These are phyloP conservation scores for Penicillium lividum DNA, from an alignment of 495 filamentous ascomycete genomes.

Conservation along the genomic window DNA sequence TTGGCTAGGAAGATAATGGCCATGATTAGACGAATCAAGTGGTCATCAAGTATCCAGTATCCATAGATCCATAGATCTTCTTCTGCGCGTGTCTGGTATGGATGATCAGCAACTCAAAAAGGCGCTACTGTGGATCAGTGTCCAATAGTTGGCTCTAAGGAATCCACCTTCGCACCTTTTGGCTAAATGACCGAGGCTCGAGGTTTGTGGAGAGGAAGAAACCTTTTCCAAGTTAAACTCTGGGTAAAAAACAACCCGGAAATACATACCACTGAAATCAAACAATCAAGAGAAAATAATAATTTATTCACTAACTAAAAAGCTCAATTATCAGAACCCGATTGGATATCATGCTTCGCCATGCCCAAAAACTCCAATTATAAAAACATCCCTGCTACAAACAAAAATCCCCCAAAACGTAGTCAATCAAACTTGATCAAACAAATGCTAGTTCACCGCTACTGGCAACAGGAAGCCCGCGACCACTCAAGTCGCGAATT, in stretches of 20 bases:
- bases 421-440: constrained; percentile 11
- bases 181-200: not conserved
- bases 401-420: constrained; percentile 3
- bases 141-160: not conserved
- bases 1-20: not conserved
- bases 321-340: constrained; percentile 14
- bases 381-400: not conserved
- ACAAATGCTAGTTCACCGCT: constrained; percentile 39
- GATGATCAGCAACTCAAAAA: not conserved
- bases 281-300: not conserved
- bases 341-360: constrained; percentile 37
- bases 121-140: not conserved
- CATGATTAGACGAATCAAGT: not conserved
- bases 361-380: constrained; percentile 25
- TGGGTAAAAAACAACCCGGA: not conserved
- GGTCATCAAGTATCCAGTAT: not conserved
- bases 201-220: no score
- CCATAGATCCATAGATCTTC: no score
- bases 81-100: not conserved
- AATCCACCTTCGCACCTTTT: not conserved
- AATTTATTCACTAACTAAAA: not conserved
- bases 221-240: no score
- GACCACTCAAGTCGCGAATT: constrained; percentile 17
- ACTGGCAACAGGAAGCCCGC: constrained; percentile 29
- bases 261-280: not conserved